A percentile compares a stretch with the other conserved stretches of the same genome.
Conservation (phyloP, 2,329 filamentous ascomycete species). For the Xylaria digitata region DNA sequence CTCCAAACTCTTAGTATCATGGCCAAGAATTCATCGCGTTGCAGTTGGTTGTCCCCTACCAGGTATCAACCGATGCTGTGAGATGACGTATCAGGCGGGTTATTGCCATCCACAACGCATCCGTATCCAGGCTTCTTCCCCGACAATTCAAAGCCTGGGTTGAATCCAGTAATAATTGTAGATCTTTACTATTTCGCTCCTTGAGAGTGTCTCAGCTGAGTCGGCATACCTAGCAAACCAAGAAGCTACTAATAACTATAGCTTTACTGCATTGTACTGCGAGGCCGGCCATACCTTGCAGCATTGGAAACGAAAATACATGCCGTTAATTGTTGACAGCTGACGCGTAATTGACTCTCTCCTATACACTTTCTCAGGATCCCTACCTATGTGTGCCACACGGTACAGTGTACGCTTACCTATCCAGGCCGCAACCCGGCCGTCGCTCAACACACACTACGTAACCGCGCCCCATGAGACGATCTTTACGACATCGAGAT, state of each 20-base stretch:
- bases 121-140: not conserved
- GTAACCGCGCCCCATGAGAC: constrained; percentile 11
- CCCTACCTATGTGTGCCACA: constrained; percentile 10
- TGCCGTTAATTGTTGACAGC: not conserved
- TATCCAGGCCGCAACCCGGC: constrained; percentile 4
- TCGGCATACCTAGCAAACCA: too few species aligned
- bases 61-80: constrained; percentile 14
- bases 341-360: not conserved
- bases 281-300: too few species aligned
- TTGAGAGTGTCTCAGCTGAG: too few species aligned
- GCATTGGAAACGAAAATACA: not conserved
- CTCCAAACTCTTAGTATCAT: not conserved
- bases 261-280: not conserved
- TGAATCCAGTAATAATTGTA: not conserved
- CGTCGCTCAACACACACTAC: constrained; percentile 18
- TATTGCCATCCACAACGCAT: not conserved
- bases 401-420: constrained; percentile 4
- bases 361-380: not conserved
- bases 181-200: not conserved
- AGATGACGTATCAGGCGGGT: constrained; percentile 30
- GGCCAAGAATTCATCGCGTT: not conserved
- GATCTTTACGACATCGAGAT: constrained; percentile 7
- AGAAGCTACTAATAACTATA: not conserved
- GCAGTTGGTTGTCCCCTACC: not conserved
- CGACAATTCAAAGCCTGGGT: not conserved